phyloP scores from a whole-genome alignment of 2,329 filamentous ascomycete genomes.

The Xylariomycetidae sp. region DNA sequence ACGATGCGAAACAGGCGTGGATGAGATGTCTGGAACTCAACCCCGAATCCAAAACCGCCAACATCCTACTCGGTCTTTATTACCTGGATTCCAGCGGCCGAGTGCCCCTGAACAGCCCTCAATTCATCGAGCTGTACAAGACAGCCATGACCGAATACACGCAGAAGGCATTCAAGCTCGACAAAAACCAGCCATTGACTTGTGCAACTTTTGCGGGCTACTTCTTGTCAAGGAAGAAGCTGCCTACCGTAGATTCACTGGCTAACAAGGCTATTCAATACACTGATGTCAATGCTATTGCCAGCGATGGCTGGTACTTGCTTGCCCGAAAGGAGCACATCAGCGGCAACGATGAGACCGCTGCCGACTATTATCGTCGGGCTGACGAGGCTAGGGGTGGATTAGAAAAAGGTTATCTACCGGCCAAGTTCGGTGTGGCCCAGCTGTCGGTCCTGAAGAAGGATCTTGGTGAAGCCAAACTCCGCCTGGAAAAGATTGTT shows the following conservation, averaged over 20 bases:
- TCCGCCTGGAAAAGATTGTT: slow-evolving; percentile 88
- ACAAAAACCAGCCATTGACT: slow-evolving; percentile 84
- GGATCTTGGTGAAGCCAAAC: slow-evolving; percentile 86
- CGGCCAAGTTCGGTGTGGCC: slow-evolving; percentile 89
- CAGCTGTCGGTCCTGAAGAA: slow-evolving; percentile 81
- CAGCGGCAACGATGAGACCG: slow-evolving; percentile 65
- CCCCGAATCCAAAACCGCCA: slow-evolving; percentile 80
- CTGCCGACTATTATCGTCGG: slow-evolving; percentile 79
- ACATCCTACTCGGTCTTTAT: slow-evolving; percentile 83
- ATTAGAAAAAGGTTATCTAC: slow-evolving; percentile 82
- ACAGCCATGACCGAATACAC: slow-evolving; percentile 93
- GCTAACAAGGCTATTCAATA: slow-evolving; percentile 91
- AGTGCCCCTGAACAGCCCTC: slow-evolving; percentile 74
- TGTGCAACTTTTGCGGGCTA: slow-evolving; percentile 88
- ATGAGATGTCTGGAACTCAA: slow-evolving; percentile 76
- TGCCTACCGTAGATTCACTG: slow-evolving; percentile 75
- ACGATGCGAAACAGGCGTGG: slow-evolving; percentile 88
- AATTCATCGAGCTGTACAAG: slow-evolving; percentile 81
- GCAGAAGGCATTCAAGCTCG: slow-evolving; percentile 86
- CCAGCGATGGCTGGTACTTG: slow-evolving; percentile 96
- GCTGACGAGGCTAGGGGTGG: slow-evolving; percentile 90
- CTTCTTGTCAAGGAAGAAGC: slow-evolving; percentile 77
- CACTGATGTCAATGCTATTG: slow-evolving; percentile 93
- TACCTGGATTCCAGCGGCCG: slow-evolving; percentile 83
- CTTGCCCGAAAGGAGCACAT: slow-evolving; percentile 89